A percentile compares a stretch with the other conserved stretches of the same genome.
These are phyloP conservation scores for Pelargonium fulgidum DNA, from an alignment of 441 rosid species.

Conservation along the genomic window DNA sequence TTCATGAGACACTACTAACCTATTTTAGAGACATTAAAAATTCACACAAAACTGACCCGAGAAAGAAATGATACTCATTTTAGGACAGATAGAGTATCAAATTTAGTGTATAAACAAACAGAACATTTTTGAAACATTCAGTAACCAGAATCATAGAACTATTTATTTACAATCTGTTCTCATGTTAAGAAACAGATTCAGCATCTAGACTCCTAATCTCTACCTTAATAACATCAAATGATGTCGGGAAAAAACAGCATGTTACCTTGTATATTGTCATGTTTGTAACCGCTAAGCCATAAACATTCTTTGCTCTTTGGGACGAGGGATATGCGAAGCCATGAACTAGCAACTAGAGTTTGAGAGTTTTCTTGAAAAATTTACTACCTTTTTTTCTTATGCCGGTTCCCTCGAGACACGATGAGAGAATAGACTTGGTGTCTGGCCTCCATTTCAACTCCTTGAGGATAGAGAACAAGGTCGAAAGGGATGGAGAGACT, in stretches of 20 bases:
- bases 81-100: too few relatives aligned
- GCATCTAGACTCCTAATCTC: background rate
- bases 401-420: constrained; percentile 42
- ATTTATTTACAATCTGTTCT: background rate
- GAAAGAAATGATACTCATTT: too few relatives aligned
- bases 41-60: too few relatives aligned
- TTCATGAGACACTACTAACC: too few relatives aligned
- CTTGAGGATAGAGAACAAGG: constrained; percentile 49
- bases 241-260: background rate
- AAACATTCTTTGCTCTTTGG: too few relatives aligned
- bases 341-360: constrained; percentile 15
- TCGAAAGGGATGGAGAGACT: constrained; percentile 52
- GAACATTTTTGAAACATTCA: too few relatives aligned
- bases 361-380: constrained; percentile 52
- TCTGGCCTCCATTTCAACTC: constrained; percentile 71
- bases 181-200: background rate
- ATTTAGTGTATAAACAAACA: too few relatives aligned
- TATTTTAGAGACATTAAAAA: too few relatives aligned
- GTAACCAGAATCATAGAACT: background rate
- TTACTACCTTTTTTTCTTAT: constrained; percentile 63
- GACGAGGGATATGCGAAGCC: background rate
- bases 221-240: background rate
- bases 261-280: background rate
- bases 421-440: constrained; percentile 46
- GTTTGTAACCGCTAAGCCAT: background rate